Evolutionary conservation across 2,329 filamentous ascomycete species (phyloP).

Genomic region (Penicillium palitans): DNA sequence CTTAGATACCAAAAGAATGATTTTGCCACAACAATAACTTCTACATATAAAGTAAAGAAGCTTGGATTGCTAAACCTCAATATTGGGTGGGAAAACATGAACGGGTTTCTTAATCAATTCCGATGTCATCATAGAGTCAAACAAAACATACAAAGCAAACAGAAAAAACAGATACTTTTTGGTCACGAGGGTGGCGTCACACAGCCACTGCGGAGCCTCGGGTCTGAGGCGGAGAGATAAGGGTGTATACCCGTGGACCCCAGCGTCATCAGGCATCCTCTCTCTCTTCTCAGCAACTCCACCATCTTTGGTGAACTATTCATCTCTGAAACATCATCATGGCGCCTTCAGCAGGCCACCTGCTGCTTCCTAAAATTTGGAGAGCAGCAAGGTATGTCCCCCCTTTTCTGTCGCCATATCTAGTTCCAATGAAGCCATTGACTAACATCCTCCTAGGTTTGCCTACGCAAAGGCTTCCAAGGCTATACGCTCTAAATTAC

Average conservation of each 20-base stretch:
- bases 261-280: conserved; percentile 32
- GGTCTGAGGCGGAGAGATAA: conserved; percentile 24
- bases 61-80: not conserved
- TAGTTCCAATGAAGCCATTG: conserved; percentile 8
- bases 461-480: conserved; percentile 50
- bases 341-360: conserved; percentile 51
- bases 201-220: conserved; percentile 18
- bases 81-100: not conserved
- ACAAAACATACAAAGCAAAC: not conserved
- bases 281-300: conserved; percentile 16
- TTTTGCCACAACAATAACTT: not conserved
- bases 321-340: conserved; percentile 35
- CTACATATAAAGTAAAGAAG: not conserved
- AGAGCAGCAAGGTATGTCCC: conserved; percentile 48
- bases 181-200: conserved; percentile 23
- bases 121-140: not conserved
- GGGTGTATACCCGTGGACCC: conserved; percentile 8
- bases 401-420: conserved; percentile 2
- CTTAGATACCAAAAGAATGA: conserved; percentile 26
- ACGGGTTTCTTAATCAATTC: not conserved
- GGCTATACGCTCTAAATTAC: conserved; percentile 45
- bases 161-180: not conserved
- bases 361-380: conserved; percentile 52
- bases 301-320: conserved; percentile 11
- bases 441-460: conserved; percentile 42